These are phyloP conservation scores for Paxillus rubicundulus DNA, from an alignment of 768 basidiomycete genomes.

Conservation along the genomic window DNA sequence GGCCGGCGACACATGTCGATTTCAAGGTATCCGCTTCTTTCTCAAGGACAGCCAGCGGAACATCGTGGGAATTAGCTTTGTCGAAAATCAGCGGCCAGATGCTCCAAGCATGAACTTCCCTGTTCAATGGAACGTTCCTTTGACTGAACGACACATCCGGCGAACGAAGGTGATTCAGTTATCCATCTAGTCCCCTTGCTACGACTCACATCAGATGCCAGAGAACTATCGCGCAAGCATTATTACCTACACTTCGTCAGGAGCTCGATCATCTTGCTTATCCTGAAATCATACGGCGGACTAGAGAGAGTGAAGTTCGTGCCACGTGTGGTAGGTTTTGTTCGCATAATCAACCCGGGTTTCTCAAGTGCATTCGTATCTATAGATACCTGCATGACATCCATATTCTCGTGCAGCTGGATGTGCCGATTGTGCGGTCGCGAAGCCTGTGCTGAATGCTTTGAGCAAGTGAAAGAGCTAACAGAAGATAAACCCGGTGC, in stretches of 20 bases:
- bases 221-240: slow-evolving; percentile 64
- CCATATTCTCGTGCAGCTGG: slow-evolving; percentile 86
- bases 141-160: slow-evolving; percentile 49
- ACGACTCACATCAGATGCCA: slow-evolving; percentile 29
- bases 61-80: slow-evolving; percentile 67
- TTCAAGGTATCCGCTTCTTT: slow-evolving; percentile 82
- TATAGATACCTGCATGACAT: slow-evolving; percentile 90
- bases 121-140: slow-evolving; percentile 59
- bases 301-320: slow-evolving; percentile 77
- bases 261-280: slow-evolving; percentile 62
- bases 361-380: slow-evolving; percentile 8
- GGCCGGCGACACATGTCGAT: slow-evolving; percentile 86
- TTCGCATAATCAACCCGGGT: slow-evolving; percentile 2
- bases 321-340: slow-evolving; percentile 73
- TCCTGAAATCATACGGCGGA: slow-evolving; percentile 62
- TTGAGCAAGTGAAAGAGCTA: slow-evolving; percentile 61
- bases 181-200: not conserved
- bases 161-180: slow-evolving; percentile 55
- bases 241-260: slow-evolving; percentile 62
- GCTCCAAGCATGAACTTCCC: slow-evolving; percentile 62
- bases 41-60: slow-evolving; percentile 57
- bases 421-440: slow-evolving; percentile 90
- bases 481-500: slow-evolving; percentile 53
- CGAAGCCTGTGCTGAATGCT: slow-evolving; percentile 87
- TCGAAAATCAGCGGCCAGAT: slow-evolving; percentile 59